Evolutionary conservation across 2,329 filamentous ascomycete species (phyloP).

Genomic region (Microcyclosporella mali): DNA sequence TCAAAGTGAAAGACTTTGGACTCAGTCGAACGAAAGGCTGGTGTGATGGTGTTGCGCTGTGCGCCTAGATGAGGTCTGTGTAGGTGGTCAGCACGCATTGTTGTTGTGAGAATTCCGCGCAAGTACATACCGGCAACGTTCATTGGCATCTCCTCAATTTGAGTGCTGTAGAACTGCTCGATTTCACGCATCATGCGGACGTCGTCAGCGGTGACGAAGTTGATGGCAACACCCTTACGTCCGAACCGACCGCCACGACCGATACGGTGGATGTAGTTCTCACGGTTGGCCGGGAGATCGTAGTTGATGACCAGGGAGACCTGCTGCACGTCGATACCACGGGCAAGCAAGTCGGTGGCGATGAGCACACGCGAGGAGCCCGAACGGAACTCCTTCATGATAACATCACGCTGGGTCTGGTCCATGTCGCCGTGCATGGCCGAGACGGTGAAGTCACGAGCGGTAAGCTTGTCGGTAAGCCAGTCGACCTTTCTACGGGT

Average conservation of each 20-base stretch:
- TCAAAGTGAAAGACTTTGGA: slow-evolving; percentile 11
- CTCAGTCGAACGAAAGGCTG: slow-evolving; percentile 21
- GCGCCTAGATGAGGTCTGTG: slow-evolving; percentile 36
- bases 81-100: slow-evolving; percentile 33
- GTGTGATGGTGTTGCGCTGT: slow-evolving; percentile 10
- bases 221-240: slow-evolving; percentile 99
- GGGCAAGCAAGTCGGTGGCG: slow-evolving; percentile 92
- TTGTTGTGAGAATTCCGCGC: neutral
- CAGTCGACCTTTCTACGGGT: slow-evolving; percentile 99
- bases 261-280: slow-evolving; percentile 99
- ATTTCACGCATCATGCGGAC: slow-evolving; percentile 99
- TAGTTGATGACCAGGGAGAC: slow-evolving; percentile 99
- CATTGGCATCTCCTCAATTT: slow-evolving; percentile 99
- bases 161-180: slow-evolving; percentile 99
- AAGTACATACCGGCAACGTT: slow-evolving; percentile 58
- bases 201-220: slow-evolving; percentile 98
- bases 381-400: slow-evolving; percentile 99
- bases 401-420: slow-evolving; percentile 92
- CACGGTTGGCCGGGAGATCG: slow-evolving; percentile 95
- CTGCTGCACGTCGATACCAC: slow-evolving; percentile 99
- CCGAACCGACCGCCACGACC: slow-evolving; percentile 99
- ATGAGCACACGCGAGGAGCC: slow-evolving; percentile 98
- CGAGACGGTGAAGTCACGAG: slow-evolving; percentile 95
- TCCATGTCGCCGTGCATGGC: slow-evolving; percentile 99
- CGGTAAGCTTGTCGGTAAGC: slow-evolving; percentile 98